These are phyloP conservation scores for Lodderomyces pseudojiufengensis DNA, from an alignment of 1,139 yeast genomes.

Conservation along the genomic window DNA sequence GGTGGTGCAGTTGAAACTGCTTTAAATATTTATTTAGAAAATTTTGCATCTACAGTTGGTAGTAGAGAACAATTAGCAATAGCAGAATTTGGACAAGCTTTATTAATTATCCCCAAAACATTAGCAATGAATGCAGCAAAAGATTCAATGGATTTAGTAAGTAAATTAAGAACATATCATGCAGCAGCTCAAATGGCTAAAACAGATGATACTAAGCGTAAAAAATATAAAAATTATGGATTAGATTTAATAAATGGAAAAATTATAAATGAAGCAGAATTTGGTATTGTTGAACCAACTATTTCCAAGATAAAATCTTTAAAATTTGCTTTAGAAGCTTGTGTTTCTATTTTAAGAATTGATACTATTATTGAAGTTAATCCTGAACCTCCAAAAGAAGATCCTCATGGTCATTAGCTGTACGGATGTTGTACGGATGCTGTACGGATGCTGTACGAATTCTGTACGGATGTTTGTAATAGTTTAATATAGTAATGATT, in stretches of 20 bases:
- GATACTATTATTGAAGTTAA: conserved; percentile 98
- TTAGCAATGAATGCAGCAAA: conserved; percentile 97
- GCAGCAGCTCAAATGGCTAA: conserved; percentile 90
- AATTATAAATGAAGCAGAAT: conserved; percentile 76
- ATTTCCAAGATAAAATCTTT: conserved; percentile 87
- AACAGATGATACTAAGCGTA: conserved; percentile 76
- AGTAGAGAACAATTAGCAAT: conserved; percentile 97
- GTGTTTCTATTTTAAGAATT: conserved; percentile 94
- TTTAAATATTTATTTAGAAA: conserved; percentile 88
- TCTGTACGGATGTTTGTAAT: no score
- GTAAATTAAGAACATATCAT: conserved; percentile 93
- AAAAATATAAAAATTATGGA: conserved; percentile 85
- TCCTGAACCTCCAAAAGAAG: conserved; percentile 92
- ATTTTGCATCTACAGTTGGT: conserved; percentile 96
- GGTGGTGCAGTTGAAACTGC: conserved; percentile 99
- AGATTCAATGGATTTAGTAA: conserved; percentile 90
- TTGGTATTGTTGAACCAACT: conserved; percentile 95
- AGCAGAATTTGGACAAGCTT: conserved; percentile 92
- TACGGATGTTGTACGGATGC: no score
- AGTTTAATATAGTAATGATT: no score
- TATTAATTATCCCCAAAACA: conserved; percentile 92
- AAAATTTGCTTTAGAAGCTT: conserved; percentile 95
- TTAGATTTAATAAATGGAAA: conserved; percentile 88
- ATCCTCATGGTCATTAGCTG: conserved; percentile 72
- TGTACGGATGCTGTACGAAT: no score